phyloP scores from a whole-genome alignment of 169 alveolate genomes.

The Haemoproteus tartakovskyi region DNA sequence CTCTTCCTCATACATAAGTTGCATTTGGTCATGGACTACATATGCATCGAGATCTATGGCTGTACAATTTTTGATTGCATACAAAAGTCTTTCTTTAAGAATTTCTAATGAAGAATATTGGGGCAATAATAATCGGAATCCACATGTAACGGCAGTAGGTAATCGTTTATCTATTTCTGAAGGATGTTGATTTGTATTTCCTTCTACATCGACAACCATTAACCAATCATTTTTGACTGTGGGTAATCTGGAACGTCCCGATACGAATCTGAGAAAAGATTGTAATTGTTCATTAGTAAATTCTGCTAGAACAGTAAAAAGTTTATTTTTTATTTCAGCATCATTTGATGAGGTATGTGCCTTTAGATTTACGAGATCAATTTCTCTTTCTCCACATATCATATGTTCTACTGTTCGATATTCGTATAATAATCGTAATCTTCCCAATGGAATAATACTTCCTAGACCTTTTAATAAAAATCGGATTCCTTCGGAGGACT shows the following conservation, averaged over 20 bases:
- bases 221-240: conserved; percentile 86
- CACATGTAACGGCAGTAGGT: conserved; percentile 90
- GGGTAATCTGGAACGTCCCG: conserved; percentile 90
- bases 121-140: conserved; percentile 87
- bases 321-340: conserved; percentile 77
- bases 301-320: conserved; percentile 82
- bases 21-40: conserved; percentile 81
- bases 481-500: conserved; percentile 78
- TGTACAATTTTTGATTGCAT: conserved; percentile 87
- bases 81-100: conserved; percentile 82
- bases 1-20: conserved; percentile 69
- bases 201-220: conserved; percentile 83
- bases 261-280: conserved; percentile 86
- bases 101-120: conserved; percentile 82
- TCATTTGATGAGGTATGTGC: conserved; percentile 86
- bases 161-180: conserved; percentile 79
- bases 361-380: conserved; percentile 81
- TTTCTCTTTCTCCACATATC: conserved; percentile 88
- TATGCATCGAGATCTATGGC: conserved; percentile 90
- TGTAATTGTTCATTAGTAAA: conserved; percentile 85
- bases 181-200: conserved; percentile 2
- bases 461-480: conserved; percentile 84
- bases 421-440: conserved; percentile 84
- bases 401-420: conserved; percentile 80
- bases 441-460: conserved; percentile 87